Evolutionary conservation across 257 asterid genomes (phyloP), one percentile per base, ranked within the genome.

Genomic region (Anisodus acutangulus): DNA sequence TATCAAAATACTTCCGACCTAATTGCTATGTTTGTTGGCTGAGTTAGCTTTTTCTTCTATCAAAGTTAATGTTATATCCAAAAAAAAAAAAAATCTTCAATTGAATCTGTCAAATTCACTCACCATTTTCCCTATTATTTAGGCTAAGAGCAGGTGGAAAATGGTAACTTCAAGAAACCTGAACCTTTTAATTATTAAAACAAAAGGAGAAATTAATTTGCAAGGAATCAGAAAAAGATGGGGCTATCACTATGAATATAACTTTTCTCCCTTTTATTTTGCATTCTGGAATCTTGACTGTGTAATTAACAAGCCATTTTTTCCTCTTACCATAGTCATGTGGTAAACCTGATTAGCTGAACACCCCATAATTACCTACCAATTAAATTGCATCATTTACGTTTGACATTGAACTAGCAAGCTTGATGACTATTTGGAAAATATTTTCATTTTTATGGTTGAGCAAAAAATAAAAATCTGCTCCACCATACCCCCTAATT

Each of bases 21-120:
- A 86, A 85, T 83, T 85, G 54, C 86, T 67, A 47, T 70, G 68
- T 59, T 82, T 78, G 78, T 82, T 87, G 82, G 85, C 67, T 82
- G 83, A 63, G 81, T 58, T 80, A 49, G 66, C 76, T 84, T 81
- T 45, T 54, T 59, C 76, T 19, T 41, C 82, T 80, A 76, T 47
- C 83, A 35, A 72, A 82, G 63, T 80, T 68, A 59, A 22, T 81
- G 82, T 80, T 71, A 17, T 39, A 81, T 68, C 78, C 26, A 22
- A 22, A 22, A 22, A 31, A 31, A 11, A 66, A 43, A 85, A 51
- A 51, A 35, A 22, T 62, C 26, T 68, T 11, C 47, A 51, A 76
- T 51, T 76, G 81, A 51, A 76, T 76, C 81, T 26, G 64, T 76
- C 81, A 76, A 76, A 76, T 76, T 76, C 63, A 51, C 15, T 76